Conservation (phyloP, 208 protist species). For the Wallacemonas collosoma region DNA sequence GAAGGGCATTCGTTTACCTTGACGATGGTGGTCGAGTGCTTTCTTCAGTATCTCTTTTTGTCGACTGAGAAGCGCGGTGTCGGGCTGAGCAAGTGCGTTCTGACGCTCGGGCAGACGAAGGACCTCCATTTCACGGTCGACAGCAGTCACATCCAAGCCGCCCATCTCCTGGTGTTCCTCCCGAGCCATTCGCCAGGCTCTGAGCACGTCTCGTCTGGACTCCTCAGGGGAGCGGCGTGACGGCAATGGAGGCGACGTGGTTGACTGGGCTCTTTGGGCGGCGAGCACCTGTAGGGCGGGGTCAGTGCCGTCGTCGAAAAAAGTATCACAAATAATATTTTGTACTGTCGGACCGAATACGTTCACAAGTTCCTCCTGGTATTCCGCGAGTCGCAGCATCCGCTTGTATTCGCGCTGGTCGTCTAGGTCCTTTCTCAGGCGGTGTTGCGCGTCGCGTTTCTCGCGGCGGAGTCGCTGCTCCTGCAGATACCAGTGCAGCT, state of each 20-base stretch:
- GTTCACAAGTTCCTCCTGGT: conserved; percentile 65
- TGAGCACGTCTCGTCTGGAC: conserved; percentile 7
- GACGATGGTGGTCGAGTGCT: conserved; percentile 28
- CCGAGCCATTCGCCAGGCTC: conserved; percentile 1
- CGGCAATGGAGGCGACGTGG: not conserved
- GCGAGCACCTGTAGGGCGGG: conserved; percentile 14
- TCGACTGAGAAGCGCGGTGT: not conserved
- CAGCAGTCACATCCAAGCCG: not conserved
- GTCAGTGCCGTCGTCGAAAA: conserved; percentile 43
- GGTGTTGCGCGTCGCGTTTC: conserved; percentile 24
- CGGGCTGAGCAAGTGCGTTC: not conserved
- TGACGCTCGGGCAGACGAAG: conserved; percentile 17
- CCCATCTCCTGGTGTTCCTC: conserved; percentile 1
- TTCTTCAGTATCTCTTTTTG: conserved; percentile 21
- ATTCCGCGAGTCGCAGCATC: conserved; percentile 34
- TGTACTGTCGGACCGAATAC: conserved; percentile 51
- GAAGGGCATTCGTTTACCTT: conserved; percentile 8
- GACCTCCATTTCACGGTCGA: conserved; percentile 2
- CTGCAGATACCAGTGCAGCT: conserved; percentile 36
- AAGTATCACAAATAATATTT: conserved; percentile 43
- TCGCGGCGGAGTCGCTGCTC: conserved; percentile 35
- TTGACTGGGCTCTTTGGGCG: not conserved
- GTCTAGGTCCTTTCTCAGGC: conserved; percentile 43
- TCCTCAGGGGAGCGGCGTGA: not conserved
- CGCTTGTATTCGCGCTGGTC: conserved; percentile 44